Base-by-base conservation (phyloP, 306 rosid genomes). In the Dryas alaskensis region DNA sequence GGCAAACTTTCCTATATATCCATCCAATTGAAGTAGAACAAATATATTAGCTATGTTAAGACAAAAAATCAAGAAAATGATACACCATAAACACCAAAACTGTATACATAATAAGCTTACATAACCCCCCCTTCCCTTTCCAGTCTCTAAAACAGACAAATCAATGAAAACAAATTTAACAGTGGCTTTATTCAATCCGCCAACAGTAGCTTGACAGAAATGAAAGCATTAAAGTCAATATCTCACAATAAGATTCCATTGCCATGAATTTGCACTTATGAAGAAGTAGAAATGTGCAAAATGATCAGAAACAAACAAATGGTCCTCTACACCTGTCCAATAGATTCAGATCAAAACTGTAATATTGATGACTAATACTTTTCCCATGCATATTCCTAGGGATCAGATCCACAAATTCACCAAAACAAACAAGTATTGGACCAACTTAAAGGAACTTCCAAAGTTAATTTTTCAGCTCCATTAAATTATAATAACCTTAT, bases 11-110 rank as follows among this genome's bases (percentile, higher is more conserved):
- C 86, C 81, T 72, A 73, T 60, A 78, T 37, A 45, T 40, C 53
- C 69, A 77, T 84, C 85, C 76, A 73, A 81, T 78, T 16, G 51
- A 59, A 78, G 79, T 25, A 81, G 65, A 73, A 68, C 84, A 66
- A 77, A 72, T 69, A 70, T 68, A 69, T 68, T 8, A 49, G 7
- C 27, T 2, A 68, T 37, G 53, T 37, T 6, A 8, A 53, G 19
- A 53, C 51, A 69, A 69, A 68, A 27, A 69, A 51, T 37, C 44
- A 42, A n/a, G 22, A 68, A 48, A 50, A 66, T 66, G 37, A 66
- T 49, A 67, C 53, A 4, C 40, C 72, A 45, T 19, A 45, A 65
- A 22, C 25, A 4, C 50, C 72, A 67, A 16, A 27, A 7, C 39
- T 57, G 37, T 48, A 9, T 16, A 11, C 27, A 22, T 17, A 16